Evolutionary conservation across 306 rosid species (phyloP), one percentile per base, ranked within the genome.

Genomic region (Ochetophila trinervis): DNA sequence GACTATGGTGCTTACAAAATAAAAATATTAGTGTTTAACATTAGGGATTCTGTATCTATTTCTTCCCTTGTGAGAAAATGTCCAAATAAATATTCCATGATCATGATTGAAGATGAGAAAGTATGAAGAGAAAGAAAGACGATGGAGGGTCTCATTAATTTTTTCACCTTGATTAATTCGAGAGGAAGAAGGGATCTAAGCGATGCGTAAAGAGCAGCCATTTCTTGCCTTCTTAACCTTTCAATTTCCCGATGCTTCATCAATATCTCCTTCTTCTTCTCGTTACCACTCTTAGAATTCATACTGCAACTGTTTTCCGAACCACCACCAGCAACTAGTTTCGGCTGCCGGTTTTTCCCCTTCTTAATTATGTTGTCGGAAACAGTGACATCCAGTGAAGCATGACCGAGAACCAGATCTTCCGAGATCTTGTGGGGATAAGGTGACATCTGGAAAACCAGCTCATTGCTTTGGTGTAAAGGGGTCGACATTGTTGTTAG

Each of bases 151-250:
- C 16, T 22, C n/a, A 37, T 17, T 16, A 5, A 45, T 8, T 18
- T 51, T 18, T 57, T 76, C 17, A 67, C 78, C 82, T 72, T 72
- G 58, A 78, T 52, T 8, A 62, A 34, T 23, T 67, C 71, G 45
- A 58, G 73, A 15, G 79, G 76, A 61, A 68, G 75, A 20, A 57
- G 63, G 53, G 95, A 80, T 85, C 95, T 78, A 50, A 88, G 95
- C 5, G 88, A 74, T 34, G 79, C 67, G 66, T 75, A 70, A 18
- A 76, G 80, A 37, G 76, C 66, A 58, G 87, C 74, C 95, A 88
- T 88, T 74, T 85, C 95, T 80, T 85, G 84, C 80, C 95, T 83
- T 65, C 95, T 83, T 77, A 72, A 78, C 69, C 84, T 85, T 74
- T 88, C 95, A 48, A 72, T 81, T 40, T 85, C 95, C 53, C 82